A percentile compares a stretch with the other conserved stretches of the same genome.
phyloP scores from a whole-genome alignment of 768 basidiomycete genomes.

The Mycena amicta region DNA sequence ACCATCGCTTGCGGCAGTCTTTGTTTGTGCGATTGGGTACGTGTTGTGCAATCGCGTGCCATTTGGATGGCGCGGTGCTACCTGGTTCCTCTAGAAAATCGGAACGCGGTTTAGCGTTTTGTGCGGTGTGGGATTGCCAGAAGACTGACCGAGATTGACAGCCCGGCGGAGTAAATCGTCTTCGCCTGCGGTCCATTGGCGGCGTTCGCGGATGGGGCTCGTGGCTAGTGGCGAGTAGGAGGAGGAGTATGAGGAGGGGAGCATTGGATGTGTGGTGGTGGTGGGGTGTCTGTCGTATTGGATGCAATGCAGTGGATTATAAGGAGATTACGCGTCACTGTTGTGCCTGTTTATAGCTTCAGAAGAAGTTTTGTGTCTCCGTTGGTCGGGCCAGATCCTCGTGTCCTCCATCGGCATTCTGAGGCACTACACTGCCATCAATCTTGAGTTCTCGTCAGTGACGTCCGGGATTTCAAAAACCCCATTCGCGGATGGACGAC shows the following conservation, averaged over 20 bases:
- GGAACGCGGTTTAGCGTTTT: conserved; percentile 18
- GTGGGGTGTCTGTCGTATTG: background rate
- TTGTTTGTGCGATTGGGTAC: conserved; percentile 65
- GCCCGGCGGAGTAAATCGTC: conserved; percentile 56
- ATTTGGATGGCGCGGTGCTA: conserved; percentile 58
- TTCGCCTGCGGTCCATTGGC: conserved; percentile 31
- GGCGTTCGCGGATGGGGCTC: conserved; percentile 8
- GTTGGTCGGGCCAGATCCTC: background rate
- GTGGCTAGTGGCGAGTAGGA: background rate
- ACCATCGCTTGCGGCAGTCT: conserved; percentile 66
- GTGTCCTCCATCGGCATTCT: background rate
- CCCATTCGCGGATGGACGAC: no score
- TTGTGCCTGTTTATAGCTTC: background rate
- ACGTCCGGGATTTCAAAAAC: background rate
- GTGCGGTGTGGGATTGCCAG: conserved; percentile 1
- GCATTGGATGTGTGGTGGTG: background rate
- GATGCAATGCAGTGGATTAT: no score
- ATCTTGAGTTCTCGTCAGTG: background rate
- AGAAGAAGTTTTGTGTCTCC: background rate
- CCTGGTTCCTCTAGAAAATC: conserved; percentile 54
- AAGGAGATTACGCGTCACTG: no score
- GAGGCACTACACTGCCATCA: background rate
- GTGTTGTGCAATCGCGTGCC: conserved; percentile 65
- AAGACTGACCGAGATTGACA: conserved; percentile 49
- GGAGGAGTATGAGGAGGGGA: background rate